Conservation (phyloP, 495 filamentous ascomycete genomes). For the Hyaloscypha hepaticicola region DNA sequence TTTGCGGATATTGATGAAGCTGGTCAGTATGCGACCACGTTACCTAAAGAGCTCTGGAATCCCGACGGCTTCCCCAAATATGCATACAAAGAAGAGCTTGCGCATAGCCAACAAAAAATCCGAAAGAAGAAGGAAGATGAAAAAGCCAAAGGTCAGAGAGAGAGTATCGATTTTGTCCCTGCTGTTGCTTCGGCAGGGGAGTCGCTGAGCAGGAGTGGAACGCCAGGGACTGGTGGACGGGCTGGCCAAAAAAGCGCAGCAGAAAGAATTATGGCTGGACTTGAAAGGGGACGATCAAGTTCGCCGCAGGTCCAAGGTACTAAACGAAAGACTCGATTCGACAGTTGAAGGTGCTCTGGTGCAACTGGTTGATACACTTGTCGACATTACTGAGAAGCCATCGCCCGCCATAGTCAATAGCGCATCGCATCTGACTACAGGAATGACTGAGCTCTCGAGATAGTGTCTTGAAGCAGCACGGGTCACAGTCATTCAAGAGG, state of each 20-base stretch:
- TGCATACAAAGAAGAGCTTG: conserved; percentile 73
- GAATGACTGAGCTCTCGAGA: background rate
- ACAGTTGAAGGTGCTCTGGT: conserved; percentile 35
- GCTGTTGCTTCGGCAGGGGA: conserved; percentile 33
- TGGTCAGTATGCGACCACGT: conserved; percentile 73
- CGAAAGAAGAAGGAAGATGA: conserved; percentile 59
- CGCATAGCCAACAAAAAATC: conserved; percentile 60
- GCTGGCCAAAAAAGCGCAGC: conserved; percentile 37
- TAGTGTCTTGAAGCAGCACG: conserved; percentile 1
- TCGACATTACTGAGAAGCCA: conserved; percentile 14
- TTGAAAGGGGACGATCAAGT: conserved; percentile 37
- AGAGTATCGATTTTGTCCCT: conserved; percentile 76
- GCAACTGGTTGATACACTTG: background rate
- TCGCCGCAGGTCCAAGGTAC: conserved; percentile 30
- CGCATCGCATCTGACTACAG: background rate
- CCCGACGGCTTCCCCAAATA: conserved; percentile 61
- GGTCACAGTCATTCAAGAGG: background rate
- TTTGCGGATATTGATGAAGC: conserved; percentile 71
- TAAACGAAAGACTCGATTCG: conserved; percentile 50
- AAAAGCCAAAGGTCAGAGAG: conserved; percentile 50
- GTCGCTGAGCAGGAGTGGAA: conserved; percentile 25
- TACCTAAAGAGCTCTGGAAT: conserved; percentile 68
- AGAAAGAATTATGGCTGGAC: conserved; percentile 41
- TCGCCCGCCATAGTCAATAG: background rate
- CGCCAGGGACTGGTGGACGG: conserved; percentile 28